These are phyloP conservation scores for Carex littledalei DNA, from an alignment of 176 grass and related monocot species.

Conservation along the genomic window DNA sequence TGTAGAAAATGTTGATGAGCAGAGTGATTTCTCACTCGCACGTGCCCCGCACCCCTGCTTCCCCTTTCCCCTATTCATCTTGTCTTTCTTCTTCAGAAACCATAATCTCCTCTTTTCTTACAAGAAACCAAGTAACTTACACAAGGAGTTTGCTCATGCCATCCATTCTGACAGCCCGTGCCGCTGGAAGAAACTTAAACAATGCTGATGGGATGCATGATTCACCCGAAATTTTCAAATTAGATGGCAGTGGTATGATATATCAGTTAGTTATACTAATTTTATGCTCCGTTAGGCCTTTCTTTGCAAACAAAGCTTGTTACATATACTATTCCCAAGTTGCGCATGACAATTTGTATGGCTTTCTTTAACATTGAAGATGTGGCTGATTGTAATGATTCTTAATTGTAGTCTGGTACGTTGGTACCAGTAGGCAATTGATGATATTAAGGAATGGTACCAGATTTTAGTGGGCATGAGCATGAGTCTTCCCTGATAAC, in stretches of 20 bases:
- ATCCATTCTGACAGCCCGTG: not conserved
- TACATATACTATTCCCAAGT: not conserved
- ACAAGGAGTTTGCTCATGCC: not conserved
- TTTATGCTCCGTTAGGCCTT: no score
- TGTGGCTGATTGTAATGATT: not conserved
- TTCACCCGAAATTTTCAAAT: constrained; percentile 8
- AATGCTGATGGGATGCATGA: constrained; percentile 21
- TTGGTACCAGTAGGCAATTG: not conserved
- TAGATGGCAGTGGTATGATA: not conserved
- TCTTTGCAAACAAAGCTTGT: no score
- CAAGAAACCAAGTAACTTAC: not conserved
- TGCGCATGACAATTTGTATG: not conserved
- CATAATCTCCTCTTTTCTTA: constrained; percentile 1
- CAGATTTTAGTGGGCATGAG: not conserved
- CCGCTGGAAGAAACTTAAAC: not conserved
- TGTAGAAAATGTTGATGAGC: not conserved
- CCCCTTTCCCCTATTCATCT: constrained; percentile 24
- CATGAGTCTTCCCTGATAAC: not conserved
- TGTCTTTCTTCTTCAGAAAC: constrained; percentile 11
- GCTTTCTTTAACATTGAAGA: not conserved
- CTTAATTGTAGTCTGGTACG: not conserved
- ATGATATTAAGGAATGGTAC: not conserved
- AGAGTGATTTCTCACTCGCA: constrained; percentile 38
- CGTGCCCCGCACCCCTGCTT: constrained; percentile 34
- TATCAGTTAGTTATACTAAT: not conserved